These are phyloP conservation scores for Plicaturopsis crispa DNA, from an alignment of 768 basidiomycete genomes.

Conservation along the genomic window DNA sequence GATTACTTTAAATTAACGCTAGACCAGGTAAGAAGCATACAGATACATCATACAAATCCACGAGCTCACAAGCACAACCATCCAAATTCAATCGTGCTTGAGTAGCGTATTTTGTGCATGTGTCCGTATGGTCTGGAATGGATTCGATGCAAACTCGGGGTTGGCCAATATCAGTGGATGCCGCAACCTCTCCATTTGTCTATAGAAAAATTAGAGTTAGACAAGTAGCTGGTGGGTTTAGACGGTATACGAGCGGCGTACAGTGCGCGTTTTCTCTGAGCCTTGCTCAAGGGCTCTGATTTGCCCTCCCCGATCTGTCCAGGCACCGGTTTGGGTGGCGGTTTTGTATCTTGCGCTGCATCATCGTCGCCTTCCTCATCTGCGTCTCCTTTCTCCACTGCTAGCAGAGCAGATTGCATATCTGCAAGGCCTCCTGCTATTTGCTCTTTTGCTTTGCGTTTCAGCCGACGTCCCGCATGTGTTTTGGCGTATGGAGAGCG, in stretches of 20 bases:
- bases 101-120: slow-evolving; percentile 76
- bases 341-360: slow-evolving; percentile 12
- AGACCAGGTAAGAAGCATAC: too few species aligned
- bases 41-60: too few species aligned
- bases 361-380: slow-evolving; percentile 11
- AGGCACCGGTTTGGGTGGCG: slow-evolving; percentile 21
- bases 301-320: slow-evolving; percentile 67
- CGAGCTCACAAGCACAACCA: too few species aligned
- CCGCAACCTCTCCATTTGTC: slow-evolving; percentile 59
- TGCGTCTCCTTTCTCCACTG: slow-evolving; percentile 24
- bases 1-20: too few species aligned
- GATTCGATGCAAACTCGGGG: slow-evolving; percentile 56
- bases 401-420: slow-evolving; percentile 45
- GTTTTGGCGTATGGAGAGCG: slow-evolving; percentile 61
- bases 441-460: slow-evolving; percentile 61
- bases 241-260: slow-evolving; percentile 27
- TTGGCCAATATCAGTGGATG: slow-evolving; percentile 65
- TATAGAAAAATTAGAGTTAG: slow-evolving; percentile 18
- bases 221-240: background rate
- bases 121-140: slow-evolving; percentile 71
- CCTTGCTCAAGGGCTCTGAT: slow-evolving; percentile 44
- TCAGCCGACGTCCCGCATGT: slow-evolving; percentile 61
- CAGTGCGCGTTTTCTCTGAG: slow-evolving; percentile 64
- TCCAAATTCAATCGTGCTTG: too few species aligned
- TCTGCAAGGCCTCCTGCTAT: slow-evolving; percentile 42